Conservation (phyloP, 2,329 filamentous ascomycete species). For the Fusarium drepaniforme region DNA sequence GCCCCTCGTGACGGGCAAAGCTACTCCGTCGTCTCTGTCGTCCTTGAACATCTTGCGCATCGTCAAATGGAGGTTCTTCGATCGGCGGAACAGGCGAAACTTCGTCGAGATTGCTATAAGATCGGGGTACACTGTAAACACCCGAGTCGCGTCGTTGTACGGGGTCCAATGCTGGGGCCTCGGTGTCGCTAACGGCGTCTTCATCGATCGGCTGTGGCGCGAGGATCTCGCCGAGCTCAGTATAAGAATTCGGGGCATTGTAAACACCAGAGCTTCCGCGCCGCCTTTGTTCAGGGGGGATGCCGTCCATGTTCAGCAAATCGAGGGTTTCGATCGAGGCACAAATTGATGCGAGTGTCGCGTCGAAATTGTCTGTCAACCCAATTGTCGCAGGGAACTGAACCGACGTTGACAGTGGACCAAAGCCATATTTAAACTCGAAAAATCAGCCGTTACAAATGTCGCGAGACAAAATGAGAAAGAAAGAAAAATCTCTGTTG, state of each 20-base stretch:
- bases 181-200: background rate
- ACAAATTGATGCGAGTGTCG: background rate
- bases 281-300: background rate
- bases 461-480: background rate
- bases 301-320: constrained; percentile 15
- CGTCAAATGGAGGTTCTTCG: constrained; percentile 3
- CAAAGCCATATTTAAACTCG: constrained; percentile 7
- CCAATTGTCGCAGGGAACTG: background rate
- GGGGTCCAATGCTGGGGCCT: background rate
- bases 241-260: constrained; percentile 5
- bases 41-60: background rate
- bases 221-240: background rate
- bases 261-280: constrained; percentile 4
- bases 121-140: constrained; percentile 44
- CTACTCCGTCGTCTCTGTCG: constrained; percentile 18
- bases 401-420: background rate
- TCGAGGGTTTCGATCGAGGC: background rate
- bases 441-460: background rate
- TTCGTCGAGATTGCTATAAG: constrained; percentile 59
- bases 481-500: constrained; percentile 16
- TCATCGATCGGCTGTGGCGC: background rate
- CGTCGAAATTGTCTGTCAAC: constrained; percentile 4
- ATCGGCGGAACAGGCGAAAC: constrained; percentile 33
- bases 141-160: constrained; percentile 16
- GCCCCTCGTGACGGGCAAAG: constrained; percentile 6